Percentiles rank a stretch among this genome's conserved stretches.
phyloP scores from a whole-genome alignment of 805 yeast genomes.

The Wickerhamomyces kurtzmanii region DNA sequence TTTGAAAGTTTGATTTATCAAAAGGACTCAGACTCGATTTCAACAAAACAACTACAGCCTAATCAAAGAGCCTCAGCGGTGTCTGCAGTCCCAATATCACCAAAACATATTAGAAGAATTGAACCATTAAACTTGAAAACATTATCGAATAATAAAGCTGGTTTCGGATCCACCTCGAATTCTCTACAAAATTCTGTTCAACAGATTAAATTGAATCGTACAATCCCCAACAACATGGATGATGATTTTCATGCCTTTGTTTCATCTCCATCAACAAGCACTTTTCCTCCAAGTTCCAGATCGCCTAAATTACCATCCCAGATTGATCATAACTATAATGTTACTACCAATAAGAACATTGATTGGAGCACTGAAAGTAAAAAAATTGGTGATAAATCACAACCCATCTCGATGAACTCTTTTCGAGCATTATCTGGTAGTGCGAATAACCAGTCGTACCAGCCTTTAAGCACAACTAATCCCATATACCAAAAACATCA shows the following conservation, averaged over 20 bases:
- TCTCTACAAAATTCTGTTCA: constrained; percentile 8
- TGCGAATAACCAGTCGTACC: too few species aligned
- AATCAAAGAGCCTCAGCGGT: constrained; percentile 1
- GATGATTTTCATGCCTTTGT: constrained; percentile 21
- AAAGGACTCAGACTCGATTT: constrained; percentile 14
- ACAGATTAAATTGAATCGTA: constrained; percentile 2
- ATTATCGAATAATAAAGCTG: background rate
- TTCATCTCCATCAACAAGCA: constrained; percentile 18
- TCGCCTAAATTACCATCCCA: background rate
- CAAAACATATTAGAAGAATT: constrained; percentile 3
- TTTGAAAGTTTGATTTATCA: constrained; percentile 4
- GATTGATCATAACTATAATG: background rate
- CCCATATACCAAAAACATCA: constrained; percentile 1
- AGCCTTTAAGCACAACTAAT: constrained; percentile 1
- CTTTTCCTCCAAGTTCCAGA: constrained; percentile 10
- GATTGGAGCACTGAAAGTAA: constrained; percentile 15
- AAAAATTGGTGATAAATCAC: constrained; percentile 4
- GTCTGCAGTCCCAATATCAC: constrained; percentile 3
- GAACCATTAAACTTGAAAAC: constrained; percentile 13
- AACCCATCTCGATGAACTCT: constrained; percentile 3
- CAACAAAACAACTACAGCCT: constrained; percentile 3
- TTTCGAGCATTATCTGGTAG: constrained; percentile 2
- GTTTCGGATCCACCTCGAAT: constrained; percentile 9
- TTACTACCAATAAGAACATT: constrained; percentile 2
- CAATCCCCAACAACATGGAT: constrained; percentile 3